Percentiles rank a stretch among this genome's conserved stretches.
Conservation (phyloP, 2,329 filamentous ascomycete species). For the Aspergillus transmontanensis region DNA sequence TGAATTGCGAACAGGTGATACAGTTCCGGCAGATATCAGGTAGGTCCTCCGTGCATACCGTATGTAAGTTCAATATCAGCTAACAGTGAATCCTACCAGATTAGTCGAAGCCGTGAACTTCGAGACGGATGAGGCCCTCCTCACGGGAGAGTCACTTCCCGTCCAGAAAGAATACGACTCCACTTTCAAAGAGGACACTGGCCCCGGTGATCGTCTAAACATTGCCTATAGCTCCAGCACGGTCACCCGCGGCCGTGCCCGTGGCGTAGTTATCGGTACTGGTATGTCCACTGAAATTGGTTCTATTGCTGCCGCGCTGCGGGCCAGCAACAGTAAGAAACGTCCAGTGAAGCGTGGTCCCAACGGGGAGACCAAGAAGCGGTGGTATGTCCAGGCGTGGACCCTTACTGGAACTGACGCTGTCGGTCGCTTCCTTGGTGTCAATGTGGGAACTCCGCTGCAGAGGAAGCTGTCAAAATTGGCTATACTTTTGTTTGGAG, state of each 20-base stretch:
- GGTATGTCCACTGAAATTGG: slow-evolving; percentile 64
- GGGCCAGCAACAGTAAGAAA: slow-evolving; percentile 55
- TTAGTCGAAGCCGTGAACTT: slow-evolving; percentile 64
- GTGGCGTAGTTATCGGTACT: slow-evolving; percentile 59
- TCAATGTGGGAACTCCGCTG: slow-evolving; percentile 67
- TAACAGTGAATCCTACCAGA: slow-evolving; percentile 21
- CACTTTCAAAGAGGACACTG: slow-evolving; percentile 51
- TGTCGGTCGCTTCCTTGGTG: slow-evolving; percentile 63
- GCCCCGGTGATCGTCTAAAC: slow-evolving; percentile 60
- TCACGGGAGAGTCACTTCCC: slow-evolving; percentile 63
- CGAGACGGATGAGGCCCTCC: slow-evolving; percentile 66
- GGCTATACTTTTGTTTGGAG: slow-evolving; percentile 63
- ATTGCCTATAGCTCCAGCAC: slow-evolving; percentile 61
- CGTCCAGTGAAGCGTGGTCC: slow-evolving; percentile 53
- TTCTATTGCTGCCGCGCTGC: slow-evolving; percentile 63
- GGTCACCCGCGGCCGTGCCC: slow-evolving; percentile 60
- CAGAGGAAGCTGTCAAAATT: slow-evolving; percentile 67
- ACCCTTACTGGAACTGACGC: slow-evolving; percentile 55
- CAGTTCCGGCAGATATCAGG: slow-evolving; percentile 59
- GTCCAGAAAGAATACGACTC: slow-evolving; percentile 53
- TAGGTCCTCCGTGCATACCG: slow-evolving; percentile 31
- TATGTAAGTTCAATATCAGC: too few species aligned
- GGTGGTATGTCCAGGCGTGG: slow-evolving; percentile 52
- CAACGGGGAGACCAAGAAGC: slow-evolving; percentile 50
- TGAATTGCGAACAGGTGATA: slow-evolving; percentile 55